Evolutionary conservation across 1,284 basidiomycete species (phyloP), one percentile per base, ranked within the genome.

Genomic region (Cryptococcus jaspeensis): DNA sequence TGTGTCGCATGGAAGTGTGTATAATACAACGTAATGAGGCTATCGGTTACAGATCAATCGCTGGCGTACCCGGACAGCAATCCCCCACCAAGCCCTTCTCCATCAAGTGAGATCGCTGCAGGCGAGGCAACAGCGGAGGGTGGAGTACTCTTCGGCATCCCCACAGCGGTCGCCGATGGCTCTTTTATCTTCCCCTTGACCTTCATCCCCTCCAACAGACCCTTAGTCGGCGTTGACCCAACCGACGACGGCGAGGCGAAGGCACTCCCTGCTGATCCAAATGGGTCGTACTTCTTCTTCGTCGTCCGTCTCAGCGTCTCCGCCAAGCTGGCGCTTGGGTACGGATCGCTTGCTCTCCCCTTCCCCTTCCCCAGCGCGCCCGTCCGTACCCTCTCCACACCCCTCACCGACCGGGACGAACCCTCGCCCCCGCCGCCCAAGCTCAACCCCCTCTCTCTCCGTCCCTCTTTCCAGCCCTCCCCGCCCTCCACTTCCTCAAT

Each of bases 221-320:
- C 2, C 25, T 43, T 20, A 8, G 7, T 42, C 45, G 4, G 28
- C 25, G 40, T 51, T 40, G 11, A 22, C 23, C 43, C 35, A 42
- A 50, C 44, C 22, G 53, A 13, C 37, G 35, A 22, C 18, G 55
- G 46, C 51, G 55, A 39, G 39, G 62, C 36, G 18, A 63, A 46
- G 3, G 51, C 52, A 16, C 59, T 59, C 50, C 53, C 54, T 0
- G 50, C 57, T 55, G 15, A 40, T 9, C 25, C 65, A 48, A 76
- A 76, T 7, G 73, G 72, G 54, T 73, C 69, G 52, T 70, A 74
- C 46, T 70, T 67, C 62, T 62, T 70, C 37, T 56, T 63, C 9
- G 73, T 74, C 11, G 66, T 66, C 48, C 61, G 68, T 28, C 70
- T 49, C 40, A 73, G 48, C 2, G 64, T 47, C 41, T 61, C 41